phyloP scores from a whole-genome alignment of 352 stramenopile species.

The Pythium volutum region DNA sequence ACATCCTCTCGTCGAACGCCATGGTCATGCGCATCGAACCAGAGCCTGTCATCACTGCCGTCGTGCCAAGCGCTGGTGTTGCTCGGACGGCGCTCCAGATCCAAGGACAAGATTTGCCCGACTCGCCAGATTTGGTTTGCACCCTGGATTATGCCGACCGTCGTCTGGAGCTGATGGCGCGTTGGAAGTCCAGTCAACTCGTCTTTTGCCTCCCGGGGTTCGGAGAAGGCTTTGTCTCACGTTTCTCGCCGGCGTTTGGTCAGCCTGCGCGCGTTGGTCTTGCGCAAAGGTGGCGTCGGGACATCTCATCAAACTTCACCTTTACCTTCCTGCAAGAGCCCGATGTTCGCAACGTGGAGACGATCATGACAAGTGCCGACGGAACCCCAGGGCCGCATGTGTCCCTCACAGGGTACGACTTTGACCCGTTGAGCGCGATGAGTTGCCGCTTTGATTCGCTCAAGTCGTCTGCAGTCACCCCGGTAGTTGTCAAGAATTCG shows the following conservation, averaged over 20 bases:
- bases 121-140: neutral
- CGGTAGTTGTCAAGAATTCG: slow-evolving; percentile 35
- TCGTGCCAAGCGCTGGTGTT: slow-evolving; percentile 5
- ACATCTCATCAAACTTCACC: neutral
- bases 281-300: neutral
- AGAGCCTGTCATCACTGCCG: slow-evolving; percentile 5
- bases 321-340: slow-evolving; percentile 16
- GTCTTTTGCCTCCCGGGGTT: slow-evolving; percentile 4
- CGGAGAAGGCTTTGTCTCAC: neutral
- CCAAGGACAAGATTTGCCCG: slow-evolving; percentile 15
- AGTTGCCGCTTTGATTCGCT: slow-evolving; percentile 40
- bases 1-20: neutral
- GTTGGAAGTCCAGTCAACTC: slow-evolving; percentile 20
- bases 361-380: neutral
- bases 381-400: slow-evolving; percentile 6
- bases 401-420: slow-evolving; percentile 37
- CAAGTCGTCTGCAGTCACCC: slow-evolving; percentile 18
- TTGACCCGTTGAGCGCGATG: slow-evolving; percentile 29
- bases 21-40: neutral
- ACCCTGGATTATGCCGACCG: neutral
- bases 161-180: slow-evolving; percentile 5
- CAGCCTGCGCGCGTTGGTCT: neutral
- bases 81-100: slow-evolving; percentile 5
- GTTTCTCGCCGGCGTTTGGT: neutral
- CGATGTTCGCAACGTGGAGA: slow-evolving; percentile 5